Evolutionary conservation across 192 early-diverging fungal species (phyloP).

Genomic region (Coemansia sp.): DNA sequence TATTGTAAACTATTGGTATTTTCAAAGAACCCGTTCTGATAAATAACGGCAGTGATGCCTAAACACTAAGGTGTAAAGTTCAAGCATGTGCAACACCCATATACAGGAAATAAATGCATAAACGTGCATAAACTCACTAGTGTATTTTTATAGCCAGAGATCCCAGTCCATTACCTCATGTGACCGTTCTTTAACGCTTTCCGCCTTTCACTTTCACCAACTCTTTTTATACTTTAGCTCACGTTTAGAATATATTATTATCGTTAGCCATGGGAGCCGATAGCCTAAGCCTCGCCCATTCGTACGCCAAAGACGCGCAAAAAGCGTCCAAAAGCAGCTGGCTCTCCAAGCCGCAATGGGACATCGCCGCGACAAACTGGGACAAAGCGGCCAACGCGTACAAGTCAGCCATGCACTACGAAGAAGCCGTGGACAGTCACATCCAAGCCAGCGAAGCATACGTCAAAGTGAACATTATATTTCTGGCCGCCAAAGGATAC

Average conservation of each 20-base stretch:
- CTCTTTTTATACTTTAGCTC: too few relatives aligned
- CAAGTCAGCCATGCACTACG: constrained; percentile 35
- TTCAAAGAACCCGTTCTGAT: too few relatives aligned
- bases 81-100: too few relatives aligned
- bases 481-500: constrained; percentile 34
- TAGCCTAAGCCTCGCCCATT: constrained; percentile 37
- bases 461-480: constrained; percentile 32
- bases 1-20: background rate
- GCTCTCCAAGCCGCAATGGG: constrained; percentile 51
- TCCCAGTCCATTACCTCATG: too few relatives aligned
- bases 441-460: constrained; percentile 40
- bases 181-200: background rate
- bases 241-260: too few relatives aligned
- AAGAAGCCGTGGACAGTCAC: constrained; percentile 36
- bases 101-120: too few relatives aligned
- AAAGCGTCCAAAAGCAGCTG: constrained; percentile 47
- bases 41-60: background rate
- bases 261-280: constrained; percentile 22
- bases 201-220: background rate
- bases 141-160: too few relatives aligned
- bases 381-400: constrained; percentile 42
- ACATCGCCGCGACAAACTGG: constrained; percentile 41
- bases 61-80: too few relatives aligned
- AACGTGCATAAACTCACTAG: too few relatives aligned
- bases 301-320: constrained; percentile 42